Base-by-base conservation (phyloP, 2,329 filamentous ascomycete species). In the Colletotrichum sp. region DNA sequence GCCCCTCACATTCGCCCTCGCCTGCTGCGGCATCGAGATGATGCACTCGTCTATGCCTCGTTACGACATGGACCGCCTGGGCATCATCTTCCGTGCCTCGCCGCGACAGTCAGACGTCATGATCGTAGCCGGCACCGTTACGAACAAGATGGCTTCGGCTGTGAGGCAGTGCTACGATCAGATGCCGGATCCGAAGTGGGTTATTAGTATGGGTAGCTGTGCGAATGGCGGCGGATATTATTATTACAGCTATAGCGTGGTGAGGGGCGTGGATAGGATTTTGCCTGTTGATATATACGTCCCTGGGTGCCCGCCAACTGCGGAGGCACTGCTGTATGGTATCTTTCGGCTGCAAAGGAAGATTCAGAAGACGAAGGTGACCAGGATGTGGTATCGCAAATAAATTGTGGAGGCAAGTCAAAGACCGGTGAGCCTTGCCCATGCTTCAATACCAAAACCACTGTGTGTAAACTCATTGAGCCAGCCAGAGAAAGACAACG, bases 121-220 rank as follows among this genome's bases (percentile, higher is more conserved):
- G 95, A 97, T 98, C 81, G 95, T 98, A n/a, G 95, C 96, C 26
- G 96, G 96, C 76, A 98, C 96, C 32, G 91, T 98, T 77, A 98
- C 95, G 80, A 98, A 98, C 90, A 98, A 98, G 89, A 98, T 98
- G 96, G 95, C 95, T 1, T 95, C 96, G 3, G 96, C 96, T 36
- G 88, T 98, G 82, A 90, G 96, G 84, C 95, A 97, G 87, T 93
- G 97, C 77, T 98, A 98, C 87, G 96, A 98, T 85, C 96, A 98
- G 89, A 98, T 98, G 95, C 95, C 95, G 32, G 95, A 98, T 36
- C 95, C 95, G 18, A 91, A 94, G 82, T 98, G 95, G 95, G 95
- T 96, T 80, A 85, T 92, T 81, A 94, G 92, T 80, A 96, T 96
- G 95, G 95, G 95, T 15, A 95, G 92, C 81, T 96, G 95, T 84